A percentile compares a stretch with the other conserved stretches of the same genome.
These are phyloP conservation scores for Begonia masoniana DNA, from an alignment of 306 rosid genomes.

Conservation along the genomic window DNA sequence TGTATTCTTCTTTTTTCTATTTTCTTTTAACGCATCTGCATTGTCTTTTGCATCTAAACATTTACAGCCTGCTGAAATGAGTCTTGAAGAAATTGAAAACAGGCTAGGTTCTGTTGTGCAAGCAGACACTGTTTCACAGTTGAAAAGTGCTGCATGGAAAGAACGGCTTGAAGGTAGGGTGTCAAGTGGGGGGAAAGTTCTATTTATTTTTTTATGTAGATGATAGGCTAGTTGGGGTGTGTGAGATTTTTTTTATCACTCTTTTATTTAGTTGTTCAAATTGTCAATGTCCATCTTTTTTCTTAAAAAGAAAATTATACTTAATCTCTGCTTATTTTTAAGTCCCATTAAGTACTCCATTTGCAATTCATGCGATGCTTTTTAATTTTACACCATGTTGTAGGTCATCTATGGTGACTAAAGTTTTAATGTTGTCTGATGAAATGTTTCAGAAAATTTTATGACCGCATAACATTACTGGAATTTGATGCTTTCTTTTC, in stretches of 20 bases:
- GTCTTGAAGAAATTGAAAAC: conserved; percentile 94
- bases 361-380: background rate
- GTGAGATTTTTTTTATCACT: too few species aligned
- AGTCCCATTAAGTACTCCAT: background rate
- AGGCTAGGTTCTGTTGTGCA: conserved; percentile 74
- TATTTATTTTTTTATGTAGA: too few species aligned
- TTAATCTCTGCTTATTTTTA: background rate
- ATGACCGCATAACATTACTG: background rate
- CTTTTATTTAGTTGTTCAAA: too few species aligned
- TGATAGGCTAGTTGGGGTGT: too few species aligned
- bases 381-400: too few species aligned
- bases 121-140: conserved; percentile 55
- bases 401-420: too few species aligned
- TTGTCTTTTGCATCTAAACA: conserved; percentile 4
- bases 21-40: too few species aligned
- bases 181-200: background rate
- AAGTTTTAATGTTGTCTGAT: background rate
- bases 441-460: background rate
- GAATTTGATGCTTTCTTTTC: background rate
- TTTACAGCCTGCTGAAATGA: conserved; percentile 83
- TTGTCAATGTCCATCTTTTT: too few species aligned
- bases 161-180: conserved; percentile 85
- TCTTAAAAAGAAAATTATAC: too few species aligned
- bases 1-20: background rate
- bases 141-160: conserved; percentile 90